Evolutionary conservation across 495 filamentous ascomycete species (phyloP).

Genomic region (Penicillium salamii): DNA sequence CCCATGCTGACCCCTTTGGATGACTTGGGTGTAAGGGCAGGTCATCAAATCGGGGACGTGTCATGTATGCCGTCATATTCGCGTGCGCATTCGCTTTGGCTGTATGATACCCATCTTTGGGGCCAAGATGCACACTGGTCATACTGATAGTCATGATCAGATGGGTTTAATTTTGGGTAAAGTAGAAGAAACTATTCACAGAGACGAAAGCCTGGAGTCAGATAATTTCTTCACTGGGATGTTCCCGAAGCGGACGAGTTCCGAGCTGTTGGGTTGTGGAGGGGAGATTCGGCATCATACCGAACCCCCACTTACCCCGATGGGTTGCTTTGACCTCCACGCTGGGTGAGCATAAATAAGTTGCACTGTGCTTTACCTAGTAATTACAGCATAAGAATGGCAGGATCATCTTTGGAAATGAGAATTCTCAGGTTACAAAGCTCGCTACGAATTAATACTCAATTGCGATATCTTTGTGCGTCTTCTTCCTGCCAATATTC

Average conservation of each 20-base stretch:
- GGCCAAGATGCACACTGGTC: neutral
- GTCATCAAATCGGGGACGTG: constrained; percentile 30
- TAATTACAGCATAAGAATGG: too few relatives aligned
- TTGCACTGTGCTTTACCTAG: too few relatives aligned
- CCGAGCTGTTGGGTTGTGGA: neutral
- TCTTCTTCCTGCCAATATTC: too few relatives aligned
- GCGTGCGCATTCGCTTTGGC: neutral
- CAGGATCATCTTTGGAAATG: too few relatives aligned
- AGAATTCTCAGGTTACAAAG: too few relatives aligned
- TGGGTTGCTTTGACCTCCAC: too few relatives aligned
- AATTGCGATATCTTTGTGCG: too few relatives aligned
- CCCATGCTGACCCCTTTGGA: constrained; percentile 46
- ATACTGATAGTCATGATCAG: neutral
- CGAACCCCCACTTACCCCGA: too few relatives aligned
- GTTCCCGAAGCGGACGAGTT: neutral
- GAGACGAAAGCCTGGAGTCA: neutral
- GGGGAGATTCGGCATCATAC: neutral
- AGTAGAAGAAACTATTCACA: neutral
- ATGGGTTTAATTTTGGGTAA: neutral
- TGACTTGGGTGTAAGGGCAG: constrained; percentile 40
- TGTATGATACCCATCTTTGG: neutral
- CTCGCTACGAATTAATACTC: too few relatives aligned
- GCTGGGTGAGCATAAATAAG: too few relatives aligned
- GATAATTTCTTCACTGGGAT: neutral
- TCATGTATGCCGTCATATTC: neutral